Evolutionary conservation across 2,329 filamentous ascomycete genomes (phyloP).

Genomic region (Neofusicoccum sp.): DNA sequence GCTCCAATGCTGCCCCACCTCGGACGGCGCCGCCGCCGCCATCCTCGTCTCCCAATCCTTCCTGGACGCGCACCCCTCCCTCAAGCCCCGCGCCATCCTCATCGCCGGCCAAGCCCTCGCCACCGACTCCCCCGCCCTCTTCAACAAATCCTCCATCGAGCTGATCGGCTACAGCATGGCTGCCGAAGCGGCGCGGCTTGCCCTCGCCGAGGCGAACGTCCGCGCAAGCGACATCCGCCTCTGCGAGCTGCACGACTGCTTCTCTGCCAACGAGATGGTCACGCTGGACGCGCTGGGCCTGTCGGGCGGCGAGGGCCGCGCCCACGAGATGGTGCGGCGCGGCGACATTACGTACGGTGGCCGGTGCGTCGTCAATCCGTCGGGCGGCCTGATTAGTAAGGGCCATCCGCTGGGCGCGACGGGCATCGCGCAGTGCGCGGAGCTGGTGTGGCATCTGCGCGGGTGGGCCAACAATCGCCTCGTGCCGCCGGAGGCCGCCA

Average conservation of each 20-base stretch:
- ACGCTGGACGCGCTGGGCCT: constrained; percentile 85
- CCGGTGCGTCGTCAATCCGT: constrained; percentile 84
- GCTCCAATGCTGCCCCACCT: constrained; percentile 97
- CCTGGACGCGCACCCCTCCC: constrained; percentile 80
- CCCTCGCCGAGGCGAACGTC: constrained; percentile 73
- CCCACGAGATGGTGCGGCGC: constrained; percentile 83
- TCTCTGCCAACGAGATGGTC: constrained; percentile 92
- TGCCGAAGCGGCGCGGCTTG: constrained; percentile 66
- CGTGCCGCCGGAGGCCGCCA: constrained; percentile 59
- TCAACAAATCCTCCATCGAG: constrained; percentile 80
- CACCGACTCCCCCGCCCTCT: constrained; percentile 81
- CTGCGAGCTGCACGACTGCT: constrained; percentile 95
- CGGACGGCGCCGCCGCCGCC: constrained; percentile 86
- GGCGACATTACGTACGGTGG: constrained; percentile 93
- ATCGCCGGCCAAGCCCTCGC: constrained; percentile 86
- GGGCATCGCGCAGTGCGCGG: constrained; percentile 92
- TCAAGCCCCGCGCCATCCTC: constrained; percentile 79
- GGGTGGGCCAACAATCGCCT: constrained; percentile 94
- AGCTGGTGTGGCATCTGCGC: constrained; percentile 91
- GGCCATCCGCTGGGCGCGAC: constrained; percentile 93
- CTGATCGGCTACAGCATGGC: constrained; percentile 89
- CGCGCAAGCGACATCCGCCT: constrained; percentile 72
- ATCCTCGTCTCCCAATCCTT: constrained; percentile 88
- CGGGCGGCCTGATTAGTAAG: constrained; percentile 92
- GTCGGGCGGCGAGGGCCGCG: constrained; percentile 71